Evolutionary conservation across 768 basidiomycete species (phyloP), one percentile per base, ranked within the genome.

Genomic region (Lactifluus pinguis): DNA sequence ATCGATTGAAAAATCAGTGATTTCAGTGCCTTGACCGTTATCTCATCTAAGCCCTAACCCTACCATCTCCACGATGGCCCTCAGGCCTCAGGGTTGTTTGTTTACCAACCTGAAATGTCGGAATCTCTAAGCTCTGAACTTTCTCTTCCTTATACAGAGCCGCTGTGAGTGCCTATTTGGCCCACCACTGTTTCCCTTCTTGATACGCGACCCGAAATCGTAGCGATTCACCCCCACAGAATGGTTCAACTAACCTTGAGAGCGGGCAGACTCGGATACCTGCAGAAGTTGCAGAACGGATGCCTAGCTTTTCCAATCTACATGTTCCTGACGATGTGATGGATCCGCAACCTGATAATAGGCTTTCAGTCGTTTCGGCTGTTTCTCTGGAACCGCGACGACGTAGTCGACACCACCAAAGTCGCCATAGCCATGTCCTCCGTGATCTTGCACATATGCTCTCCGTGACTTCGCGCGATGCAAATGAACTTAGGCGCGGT

Each of bases 401-500:
- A 34, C 64, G 62, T 36, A 54, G 58, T 41, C 62, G 55, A 50
- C 62, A 59, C 30, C 54, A 58, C 21, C 57, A 55, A 42, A 39
- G 41, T 32, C 55, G 62, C 29, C 49, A 61, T 17, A 58, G 63
- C 17, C 58, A 60, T 53, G 13, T 60, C 25, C 63, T 60, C 49
- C 63, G 57, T 50, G 65, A 66, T 45, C 49, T 66, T 38, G 50
- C 64, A 39, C 65, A 60, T 14, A 65, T 66, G 54, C 52, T 66
- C 38, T 60, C 65, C 8, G 44, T 64, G 36, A 49, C 62, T 29
- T 59, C 63, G 41, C 62, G 62, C 42, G 65, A 66, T n/a, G 53
- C 65, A 32, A 70, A 70, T 55, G 68, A 72, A 32, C 65, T 68
- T 34, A 68, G 69, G 13, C 68, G 64, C 30, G 63, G 70, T 45